Conservation (phyloP, 73 alveolate genomes). For the Paramecium bursaria region DNA sequence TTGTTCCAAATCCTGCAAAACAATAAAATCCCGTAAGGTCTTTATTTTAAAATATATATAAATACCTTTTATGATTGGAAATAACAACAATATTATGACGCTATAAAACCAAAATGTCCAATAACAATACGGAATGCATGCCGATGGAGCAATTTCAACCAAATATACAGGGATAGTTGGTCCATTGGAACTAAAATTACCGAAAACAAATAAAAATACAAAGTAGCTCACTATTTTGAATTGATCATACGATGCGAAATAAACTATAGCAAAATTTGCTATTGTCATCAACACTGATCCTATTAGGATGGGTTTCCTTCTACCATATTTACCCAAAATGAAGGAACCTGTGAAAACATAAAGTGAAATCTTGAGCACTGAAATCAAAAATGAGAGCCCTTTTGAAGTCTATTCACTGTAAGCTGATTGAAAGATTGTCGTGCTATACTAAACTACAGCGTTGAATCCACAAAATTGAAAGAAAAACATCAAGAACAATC, state of each 20-base stretch:
- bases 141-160: slow-evolving; percentile 7
- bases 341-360: slow-evolving; percentile 32
- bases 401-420: neutral
- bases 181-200: slow-evolving; percentile 44
- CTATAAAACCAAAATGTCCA: slow-evolving; percentile 51
- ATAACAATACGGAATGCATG: slow-evolving; percentile 15
- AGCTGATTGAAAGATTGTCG: neutral
- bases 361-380: slow-evolving; percentile 17
- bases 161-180: slow-evolving; percentile 45
- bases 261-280: slow-evolving; percentile 21
- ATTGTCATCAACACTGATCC: slow-evolving; percentile 18
- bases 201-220: slow-evolving; percentile 26
- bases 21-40: neutral
- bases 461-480: slow-evolving; percentile 56
- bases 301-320: slow-evolving; percentile 45
- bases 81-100: slow-evolving; percentile 7
- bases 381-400: slow-evolving; percentile 3
- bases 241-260: slow-evolving; percentile 7
- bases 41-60: neutral
- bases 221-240: neutral
- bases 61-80: slow-evolving; percentile 12
- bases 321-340: slow-evolving; percentile 11
- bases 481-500: slow-evolving; percentile 34
- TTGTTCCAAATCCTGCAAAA: neutral
- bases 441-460: slow-evolving; percentile 50